Evolutionary conservation across 2,329 filamentous ascomycete species (phyloP).

Genomic region (Pseudonectria foliicola): DNA sequence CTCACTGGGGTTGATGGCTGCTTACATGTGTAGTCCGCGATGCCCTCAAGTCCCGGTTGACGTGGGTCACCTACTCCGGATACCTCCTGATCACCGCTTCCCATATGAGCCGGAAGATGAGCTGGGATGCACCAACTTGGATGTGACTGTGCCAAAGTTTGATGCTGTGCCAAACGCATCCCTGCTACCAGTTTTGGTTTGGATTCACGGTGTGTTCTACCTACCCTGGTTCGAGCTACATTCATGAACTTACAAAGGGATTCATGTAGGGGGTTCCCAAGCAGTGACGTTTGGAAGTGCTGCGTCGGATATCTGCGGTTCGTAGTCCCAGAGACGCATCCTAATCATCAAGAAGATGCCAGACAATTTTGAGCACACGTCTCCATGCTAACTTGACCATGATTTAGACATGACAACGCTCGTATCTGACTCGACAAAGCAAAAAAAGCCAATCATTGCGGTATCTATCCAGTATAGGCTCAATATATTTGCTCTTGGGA

Average conservation of each 20-base stretch:
- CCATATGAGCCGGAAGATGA: slow-evolving; percentile 30
- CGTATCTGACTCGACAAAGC: slow-evolving; percentile 27
- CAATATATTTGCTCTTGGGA: slow-evolving; percentile 34
- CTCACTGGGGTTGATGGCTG: too few species aligned
- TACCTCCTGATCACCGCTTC: slow-evolving; percentile 25
- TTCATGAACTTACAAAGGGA: background rate
- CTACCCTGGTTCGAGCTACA: rapidly evolving
- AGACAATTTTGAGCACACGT: too few species aligned
- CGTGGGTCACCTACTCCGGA: slow-evolving; percentile 35
- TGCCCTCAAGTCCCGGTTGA: slow-evolving; percentile 36
- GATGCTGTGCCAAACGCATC: background rate
- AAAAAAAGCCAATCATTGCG: slow-evolving; percentile 13
- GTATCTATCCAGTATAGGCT: slow-evolving; percentile 18
- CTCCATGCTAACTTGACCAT: too few species aligned
- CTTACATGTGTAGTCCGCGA: slow-evolving; percentile 25
- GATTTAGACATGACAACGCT: slow-evolving; percentile 26
- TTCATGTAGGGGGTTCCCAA: slow-evolving; percentile 31
- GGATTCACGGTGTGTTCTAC: slow-evolving; percentile 33
- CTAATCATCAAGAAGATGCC: too few species aligned
- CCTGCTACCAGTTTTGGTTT: slow-evolving; percentile 33
- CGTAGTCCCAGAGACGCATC: too few species aligned
- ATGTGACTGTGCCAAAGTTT: slow-evolving; percentile 26
- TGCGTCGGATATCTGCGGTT: slow-evolving; percentile 35
- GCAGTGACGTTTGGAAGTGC: slow-evolving; percentile 36
- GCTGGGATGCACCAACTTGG: slow-evolving; percentile 36